These are phyloP conservation scores for Thyridium curvatum DNA, from an alignment of 2,329 filamentous ascomycete genomes.

Conservation along the genomic window DNA sequence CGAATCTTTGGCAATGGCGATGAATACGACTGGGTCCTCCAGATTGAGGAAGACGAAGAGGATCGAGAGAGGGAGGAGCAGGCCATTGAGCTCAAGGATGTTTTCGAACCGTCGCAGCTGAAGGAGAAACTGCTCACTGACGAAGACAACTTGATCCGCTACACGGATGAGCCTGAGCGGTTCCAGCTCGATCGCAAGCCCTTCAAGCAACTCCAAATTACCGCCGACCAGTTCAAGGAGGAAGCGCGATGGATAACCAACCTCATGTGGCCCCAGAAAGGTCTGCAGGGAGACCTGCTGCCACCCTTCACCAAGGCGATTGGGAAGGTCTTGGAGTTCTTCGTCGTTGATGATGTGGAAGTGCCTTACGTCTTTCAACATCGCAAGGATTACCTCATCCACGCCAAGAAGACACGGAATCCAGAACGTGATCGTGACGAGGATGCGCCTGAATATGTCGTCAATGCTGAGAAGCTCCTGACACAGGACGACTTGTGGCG, in stretches of 20 bases:
- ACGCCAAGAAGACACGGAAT: conserved; percentile 66
- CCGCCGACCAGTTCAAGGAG: conserved; percentile 80
- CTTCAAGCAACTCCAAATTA: conserved; percentile 76
- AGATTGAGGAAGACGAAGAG: conserved; percentile 81
- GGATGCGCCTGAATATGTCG: conserved; percentile 65
- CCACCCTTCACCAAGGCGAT: conserved; percentile 83
- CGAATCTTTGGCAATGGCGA: conserved; percentile 92
- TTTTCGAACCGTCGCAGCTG: conserved; percentile 94
- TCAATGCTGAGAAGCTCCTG: conserved; percentile 79
- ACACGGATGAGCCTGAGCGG: conserved; percentile 84
- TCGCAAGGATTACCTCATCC: conserved; percentile 94
- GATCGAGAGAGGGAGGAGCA: conserved; percentile 73
- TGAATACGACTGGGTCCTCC: conserved; percentile 92
- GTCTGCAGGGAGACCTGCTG: conserved; percentile 63
- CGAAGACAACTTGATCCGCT: conserved; percentile 85
- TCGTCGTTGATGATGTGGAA: conserved; percentile 90
- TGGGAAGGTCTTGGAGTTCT: conserved; percentile 88
- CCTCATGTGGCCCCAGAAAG: conserved; percentile 83
- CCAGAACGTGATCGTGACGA: conserved; percentile 54
- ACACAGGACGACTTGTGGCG: conserved; percentile 94
- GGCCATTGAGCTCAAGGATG: conserved; percentile 88
- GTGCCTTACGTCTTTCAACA: conserved; percentile 98
- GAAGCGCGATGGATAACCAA: conserved; percentile 90
- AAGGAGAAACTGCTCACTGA: conserved; percentile 93
- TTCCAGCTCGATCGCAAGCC: conserved; percentile 87